phyloP scores from a whole-genome alignment of 176 grass and related monocot species.

The Leersia perrieri region DNA sequence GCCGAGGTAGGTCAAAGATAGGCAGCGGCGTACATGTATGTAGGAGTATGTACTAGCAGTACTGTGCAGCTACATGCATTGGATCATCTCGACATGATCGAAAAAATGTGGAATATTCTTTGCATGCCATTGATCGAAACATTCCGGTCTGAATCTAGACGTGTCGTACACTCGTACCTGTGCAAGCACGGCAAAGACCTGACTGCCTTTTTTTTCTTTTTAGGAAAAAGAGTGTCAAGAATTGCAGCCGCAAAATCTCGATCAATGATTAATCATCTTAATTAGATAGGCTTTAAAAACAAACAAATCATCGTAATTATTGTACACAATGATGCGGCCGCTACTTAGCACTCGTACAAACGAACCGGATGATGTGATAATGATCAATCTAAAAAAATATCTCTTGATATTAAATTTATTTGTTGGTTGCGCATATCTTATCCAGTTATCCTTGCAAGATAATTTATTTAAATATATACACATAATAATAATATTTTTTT shows the following conservation, averaged over 20 bases:
- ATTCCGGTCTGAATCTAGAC: conserved; percentile 1
- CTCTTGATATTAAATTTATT: neutral
- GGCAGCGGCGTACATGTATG: neutral
- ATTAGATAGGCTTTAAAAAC: too few species aligned
- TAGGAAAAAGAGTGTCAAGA: neutral
- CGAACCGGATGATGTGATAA: neutral
- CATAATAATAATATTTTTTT: neutral
- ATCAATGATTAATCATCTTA: neutral
- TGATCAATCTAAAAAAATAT: neutral
- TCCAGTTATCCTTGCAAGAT: neutral
- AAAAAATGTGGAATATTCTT: conserved; percentile 1
- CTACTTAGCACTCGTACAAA: too few species aligned
- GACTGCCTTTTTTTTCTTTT: neutral
- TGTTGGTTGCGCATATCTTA: neutral
- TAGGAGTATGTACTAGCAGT: too few species aligned
- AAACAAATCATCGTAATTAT: too few species aligned
- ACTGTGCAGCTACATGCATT: neutral
- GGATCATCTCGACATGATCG: neutral
- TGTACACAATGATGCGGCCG: neutral
- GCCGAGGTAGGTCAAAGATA: neutral
- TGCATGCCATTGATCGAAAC: neutral
- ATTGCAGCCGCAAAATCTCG: neutral
- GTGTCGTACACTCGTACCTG: neutral
- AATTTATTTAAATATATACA: neutral
- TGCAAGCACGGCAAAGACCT: neutral